Percentiles rank a stretch among this genome's conserved stretches.
Evolutionary conservation across 75 land plant species (phyloP).

Genomic region (Sequoia sempervirens): DNA sequence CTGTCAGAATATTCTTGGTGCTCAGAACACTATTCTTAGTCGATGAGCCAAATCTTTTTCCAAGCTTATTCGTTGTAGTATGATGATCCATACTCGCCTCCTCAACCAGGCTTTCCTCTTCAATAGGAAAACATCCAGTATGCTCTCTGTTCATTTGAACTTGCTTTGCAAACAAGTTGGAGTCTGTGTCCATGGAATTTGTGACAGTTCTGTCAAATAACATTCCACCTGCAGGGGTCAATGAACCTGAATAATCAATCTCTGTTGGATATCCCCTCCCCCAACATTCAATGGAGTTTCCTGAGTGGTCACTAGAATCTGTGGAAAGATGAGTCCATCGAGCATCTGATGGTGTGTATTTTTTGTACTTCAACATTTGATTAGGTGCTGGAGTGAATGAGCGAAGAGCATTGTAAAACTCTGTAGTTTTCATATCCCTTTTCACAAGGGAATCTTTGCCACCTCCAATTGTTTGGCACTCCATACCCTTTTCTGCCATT

Average conservation of each 20-base stretch:
- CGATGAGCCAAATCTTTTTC: neutral
- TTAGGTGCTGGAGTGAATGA: constrained; percentile 2
- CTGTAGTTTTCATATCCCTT: too few species aligned
- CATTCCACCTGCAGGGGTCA: neutral
- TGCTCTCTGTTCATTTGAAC: neutral
- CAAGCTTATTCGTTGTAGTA: neutral
- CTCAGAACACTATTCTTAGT: neutral
- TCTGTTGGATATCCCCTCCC: too few species aligned
- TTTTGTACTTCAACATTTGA: neutral
- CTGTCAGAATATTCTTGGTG: neutral
- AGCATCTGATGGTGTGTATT: neutral
- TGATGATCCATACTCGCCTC: neutral
- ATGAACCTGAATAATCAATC: neutral
- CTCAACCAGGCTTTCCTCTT: constrained; percentile 3
- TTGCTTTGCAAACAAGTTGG: neutral
- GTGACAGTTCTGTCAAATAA: neutral
- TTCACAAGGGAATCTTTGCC: too few species aligned
- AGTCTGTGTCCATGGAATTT: constrained; percentile 1
- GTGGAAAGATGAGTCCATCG: too few species aligned
- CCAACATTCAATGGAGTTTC: too few species aligned
- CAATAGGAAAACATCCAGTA: constrained; percentile 3
- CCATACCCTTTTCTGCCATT: too few species aligned
- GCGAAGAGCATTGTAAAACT: neutral
- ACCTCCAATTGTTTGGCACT: neutral
- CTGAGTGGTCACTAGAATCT: too few species aligned